Base-by-base conservation (phyloP, 2,329 filamentous ascomycete species). In the Monosporascus sp. region DNA sequence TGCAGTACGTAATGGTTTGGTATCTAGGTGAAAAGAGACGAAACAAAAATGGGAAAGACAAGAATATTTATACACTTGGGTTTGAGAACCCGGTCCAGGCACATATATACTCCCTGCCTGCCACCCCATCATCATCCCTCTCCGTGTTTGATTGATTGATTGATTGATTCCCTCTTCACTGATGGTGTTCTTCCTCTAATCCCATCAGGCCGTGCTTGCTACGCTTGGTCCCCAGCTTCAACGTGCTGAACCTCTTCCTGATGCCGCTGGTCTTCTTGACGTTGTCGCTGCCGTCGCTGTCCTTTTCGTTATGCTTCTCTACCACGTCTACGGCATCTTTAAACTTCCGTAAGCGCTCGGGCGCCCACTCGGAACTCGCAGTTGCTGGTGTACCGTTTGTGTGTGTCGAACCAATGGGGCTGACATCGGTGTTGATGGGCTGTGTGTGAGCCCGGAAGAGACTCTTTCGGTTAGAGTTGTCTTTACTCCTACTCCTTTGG, bases 201-300 rank as follows among this genome's bases (percentile, higher is more conserved):
- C 74, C 74, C 79, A 82, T 82, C 55, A 72, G 65, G 27, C 70
- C 75, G 56, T 69, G 73, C 67, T 83, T 86, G 65, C 80, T 83
- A 46, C 74, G 75, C 73, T 88, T 90, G 68, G 85, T 86, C 31
- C 87, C 86, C 49, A 91, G 77, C 67, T 87, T 89, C 64, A 95
- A 76, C 63, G 91, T 76, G 67, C 89, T 94, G 60, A 95, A 77
- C 64, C 90, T 75, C 74, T 90, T 93, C 72, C 86, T 84, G 60
- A 95, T 81, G 54, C 85, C 87, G 37, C 81, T 82, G 50, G 81
- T 80, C 64, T 78, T 77, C 52, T 70, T 67, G 38, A 74, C 65
- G 4, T 9, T 24, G 20, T 46, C 43, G 15, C 72, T 69, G 27
- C 68, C 65, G 38, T 70, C 75, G 44, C 65, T 67, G 14, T 59